A percentile compares a stretch with the other conserved stretches of the same genome.
phyloP scores from a whole-genome alignment of 192 early-diverging fungal species.

The Coemansia sp. region DNA sequence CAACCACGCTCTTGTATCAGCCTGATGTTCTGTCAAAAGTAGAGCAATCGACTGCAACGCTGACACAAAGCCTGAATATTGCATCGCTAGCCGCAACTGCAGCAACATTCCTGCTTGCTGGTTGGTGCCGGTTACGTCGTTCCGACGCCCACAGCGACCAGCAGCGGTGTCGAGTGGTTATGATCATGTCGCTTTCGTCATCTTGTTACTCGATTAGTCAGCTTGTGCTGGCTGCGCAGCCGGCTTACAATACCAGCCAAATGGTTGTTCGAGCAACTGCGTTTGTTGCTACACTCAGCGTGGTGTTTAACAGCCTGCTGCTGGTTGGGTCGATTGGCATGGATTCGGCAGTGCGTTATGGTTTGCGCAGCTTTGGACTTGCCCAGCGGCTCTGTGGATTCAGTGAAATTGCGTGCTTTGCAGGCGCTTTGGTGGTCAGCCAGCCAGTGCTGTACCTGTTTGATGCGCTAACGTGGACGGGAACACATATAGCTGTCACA shows the following conservation, averaged over 20 bases:
- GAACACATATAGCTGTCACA: slow-evolving; percentile 5
- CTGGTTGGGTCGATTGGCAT: slow-evolving; percentile 22
- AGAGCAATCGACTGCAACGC: neutral
- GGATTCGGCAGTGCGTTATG: slow-evolving; percentile 36
- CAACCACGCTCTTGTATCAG: neutral
- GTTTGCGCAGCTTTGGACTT: slow-evolving; percentile 35
- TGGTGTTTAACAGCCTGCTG: slow-evolving; percentile 20
- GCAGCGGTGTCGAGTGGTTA: slow-evolving; percentile 28
- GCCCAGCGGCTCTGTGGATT: slow-evolving; percentile 21
- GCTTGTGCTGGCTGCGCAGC: slow-evolving; percentile 13
- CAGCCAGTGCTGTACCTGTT: slow-evolving; percentile 35
- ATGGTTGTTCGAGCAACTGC: slow-evolving; percentile 1
- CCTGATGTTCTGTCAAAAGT: neutral
- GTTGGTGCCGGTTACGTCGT: slow-evolving; percentile 13
- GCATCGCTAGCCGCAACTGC: slow-evolving; percentile 8
- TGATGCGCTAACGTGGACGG: slow-evolving; percentile 19
- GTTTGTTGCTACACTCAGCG: slow-evolving; percentile 11
- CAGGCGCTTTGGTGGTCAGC: slow-evolving; percentile 17
- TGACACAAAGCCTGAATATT: neutral
- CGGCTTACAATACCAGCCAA: neutral
- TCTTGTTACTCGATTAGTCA: slow-evolving; percentile 21
- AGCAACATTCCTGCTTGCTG: slow-evolving; percentile 16
- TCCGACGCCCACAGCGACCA: slow-evolving; percentile 12
- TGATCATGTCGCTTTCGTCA: slow-evolving; percentile 16
- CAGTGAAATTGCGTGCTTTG: slow-evolving; percentile 22